Conservation (phyloP, 208 protist species). For the Trichomonas tenax region DNA sequence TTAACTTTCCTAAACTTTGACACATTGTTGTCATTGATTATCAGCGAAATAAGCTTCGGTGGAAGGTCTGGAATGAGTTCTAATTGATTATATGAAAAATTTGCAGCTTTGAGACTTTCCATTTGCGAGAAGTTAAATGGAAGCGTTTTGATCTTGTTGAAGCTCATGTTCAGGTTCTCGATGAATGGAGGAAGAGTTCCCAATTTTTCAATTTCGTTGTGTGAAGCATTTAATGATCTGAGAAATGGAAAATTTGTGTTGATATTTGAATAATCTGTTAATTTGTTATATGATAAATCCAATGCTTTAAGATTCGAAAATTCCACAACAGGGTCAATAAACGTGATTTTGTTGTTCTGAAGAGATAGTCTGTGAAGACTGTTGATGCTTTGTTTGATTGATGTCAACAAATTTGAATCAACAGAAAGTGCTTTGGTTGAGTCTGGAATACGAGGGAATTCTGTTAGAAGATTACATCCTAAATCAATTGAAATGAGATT, state of each 20-base stretch:
- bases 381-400: background rate
- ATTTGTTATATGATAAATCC: background rate
- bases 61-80: too few relatives aligned
- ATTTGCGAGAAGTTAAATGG: too few relatives aligned
- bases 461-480: background rate
- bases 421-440: background rate
- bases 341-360: background rate
- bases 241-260: background rate
- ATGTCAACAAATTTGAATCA: background rate
- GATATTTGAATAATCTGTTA: background rate
- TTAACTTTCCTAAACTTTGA: too few relatives aligned
- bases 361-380: background rate
- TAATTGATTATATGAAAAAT: too few relatives aligned
- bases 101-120: background rate
- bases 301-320: background rate
- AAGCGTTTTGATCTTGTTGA: background rate
- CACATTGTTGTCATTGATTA: too few relatives aligned
- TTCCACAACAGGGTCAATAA: background rate
- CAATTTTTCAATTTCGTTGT: background rate
- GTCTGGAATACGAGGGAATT: background rate
- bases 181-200: background rate
- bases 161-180: background rate
- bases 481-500: background rate
- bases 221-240: background rate
- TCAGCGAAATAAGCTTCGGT: too few relatives aligned